Evolutionary conservation across 1,139 yeast genomes (phyloP), one percentile per base, ranked within the genome.

Genomic region (Diutina rugosa): DNA sequence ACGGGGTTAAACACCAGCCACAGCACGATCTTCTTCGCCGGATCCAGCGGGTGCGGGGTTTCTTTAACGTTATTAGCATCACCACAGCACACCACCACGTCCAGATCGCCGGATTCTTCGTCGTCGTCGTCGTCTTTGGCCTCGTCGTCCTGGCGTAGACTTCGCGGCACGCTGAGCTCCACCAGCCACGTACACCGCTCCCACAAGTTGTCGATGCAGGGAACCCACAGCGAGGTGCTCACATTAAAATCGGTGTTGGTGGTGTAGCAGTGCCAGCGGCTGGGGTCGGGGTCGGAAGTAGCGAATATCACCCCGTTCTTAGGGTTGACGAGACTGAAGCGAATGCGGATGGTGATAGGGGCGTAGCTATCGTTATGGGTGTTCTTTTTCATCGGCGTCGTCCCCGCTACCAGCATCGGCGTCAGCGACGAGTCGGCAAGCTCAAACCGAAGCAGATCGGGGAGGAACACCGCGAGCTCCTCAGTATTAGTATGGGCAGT

Each of bases 181-280:
- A 95, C 69, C 59, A 91, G 90, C 99, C 99, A 95, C 0, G 97
- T 87, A 54, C 88, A 86, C 59, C 90, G 81, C 63, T 90, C 97
- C 82, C 93, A 87, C 46, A 90, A 68, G 55, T 87, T 89, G 63
- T 95, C 98, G 5, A 93, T 78, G 66, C 99, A 95, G 0, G 99
- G 99, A 54, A 93, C 87, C 99, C 99, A 95, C 26, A 90, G 85
- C 1, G 97, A 88, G 0, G 98, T 88, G 14, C 95, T 82, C 8
- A 87, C 78, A 26, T 90, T 90, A 55, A 83, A 72, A 32, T 90
- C 91, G 3, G 89, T 77, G 65, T 93, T 91, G 1, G 82, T 77
- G 0, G 99, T 91, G 67, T 87, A 90, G 1, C 89, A 95, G 65
- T 88, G 96, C 95, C 97, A 90, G 49, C 60, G 59, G 51, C 69